Percentiles rank a stretch among this genome's conserved stretches.
Evolutionary conservation across 1,284 basidiomycete species (phyloP).

Genomic region (Ganoderma boninense): DNA sequence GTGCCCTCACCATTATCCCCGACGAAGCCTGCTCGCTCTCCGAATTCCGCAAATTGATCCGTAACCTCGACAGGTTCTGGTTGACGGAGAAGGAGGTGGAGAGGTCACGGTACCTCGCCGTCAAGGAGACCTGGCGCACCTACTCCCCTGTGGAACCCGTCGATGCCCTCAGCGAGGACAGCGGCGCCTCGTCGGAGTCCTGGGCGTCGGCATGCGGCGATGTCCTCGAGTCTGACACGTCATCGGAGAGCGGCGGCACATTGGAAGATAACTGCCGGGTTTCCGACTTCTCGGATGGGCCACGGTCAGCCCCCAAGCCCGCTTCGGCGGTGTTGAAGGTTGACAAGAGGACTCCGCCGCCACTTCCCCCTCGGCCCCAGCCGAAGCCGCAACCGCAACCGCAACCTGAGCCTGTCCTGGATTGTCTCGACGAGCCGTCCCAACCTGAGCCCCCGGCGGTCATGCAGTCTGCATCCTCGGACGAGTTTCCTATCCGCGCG

Average conservation of each 20-base stretch:
- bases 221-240: conserved; percentile 18
- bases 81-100: conserved; percentile 35
- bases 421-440: background rate
- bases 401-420: background rate
- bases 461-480: conserved; percentile 15
- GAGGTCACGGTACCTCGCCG: conserved; percentile 9
- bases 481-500: conserved; percentile 26
- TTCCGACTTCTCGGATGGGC: conserved; percentile 1
- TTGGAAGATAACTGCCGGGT: conserved; percentile 10
- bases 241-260: conserved; percentile 21
- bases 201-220: conserved; percentile 13
- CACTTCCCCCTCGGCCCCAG: background rate
- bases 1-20: conserved; percentile 64
- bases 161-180: background rate
- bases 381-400: background rate
- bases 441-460: background rate
- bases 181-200: conserved; percentile 17
- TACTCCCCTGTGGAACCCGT: background rate
- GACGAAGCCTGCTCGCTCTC: conserved; percentile 61
- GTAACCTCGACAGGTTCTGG: conserved; percentile 40
- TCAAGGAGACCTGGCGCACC: conserved; percentile 15
- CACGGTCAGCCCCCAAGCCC: background rate
- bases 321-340: background rate
- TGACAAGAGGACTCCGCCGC: background rate
- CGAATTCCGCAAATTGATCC: conserved; percentile 56